These are phyloP conservation scores for Flaveria brownii DNA, from an alignment of 129 eudicot species.

Conservation along the genomic window DNA sequence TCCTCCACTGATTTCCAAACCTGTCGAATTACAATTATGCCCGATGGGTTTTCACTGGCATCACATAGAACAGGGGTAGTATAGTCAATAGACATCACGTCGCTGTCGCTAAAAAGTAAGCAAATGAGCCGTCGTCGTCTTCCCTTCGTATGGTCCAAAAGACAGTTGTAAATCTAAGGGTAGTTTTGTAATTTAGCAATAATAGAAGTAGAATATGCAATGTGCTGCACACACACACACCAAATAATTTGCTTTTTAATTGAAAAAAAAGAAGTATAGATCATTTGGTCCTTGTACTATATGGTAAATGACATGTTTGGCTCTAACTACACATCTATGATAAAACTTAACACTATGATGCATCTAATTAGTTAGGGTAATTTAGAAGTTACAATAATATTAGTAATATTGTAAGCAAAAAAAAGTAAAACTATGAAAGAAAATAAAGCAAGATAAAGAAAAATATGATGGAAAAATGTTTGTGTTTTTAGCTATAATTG, in stretches of 20 bases:
- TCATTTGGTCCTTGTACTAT: constrained; percentile 26
- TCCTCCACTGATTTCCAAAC: constrained; percentile 51
- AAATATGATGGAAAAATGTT: too few relatives aligned
- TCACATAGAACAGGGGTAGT: constrained; percentile 16
- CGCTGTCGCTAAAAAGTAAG: constrained; percentile 59
- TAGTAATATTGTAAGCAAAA: too few relatives aligned
- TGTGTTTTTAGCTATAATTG: too few relatives aligned
- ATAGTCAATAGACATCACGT: constrained; percentile 36
- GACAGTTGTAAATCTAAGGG: constrained; percentile 42
- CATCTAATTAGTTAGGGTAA: not conserved
- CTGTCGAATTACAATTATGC: constrained; percentile 7
- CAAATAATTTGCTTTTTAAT: not conserved
- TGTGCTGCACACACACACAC: constrained; percentile 35
- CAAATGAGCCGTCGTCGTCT: constrained; percentile 45
- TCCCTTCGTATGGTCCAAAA: constrained; percentile 37
- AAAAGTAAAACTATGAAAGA: too few relatives aligned
- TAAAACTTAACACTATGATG: too few relatives aligned
- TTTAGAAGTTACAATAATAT: too few relatives aligned
- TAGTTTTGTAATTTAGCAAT: constrained; percentile 26
- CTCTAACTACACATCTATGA: not conserved
- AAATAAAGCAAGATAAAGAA: too few relatives aligned
- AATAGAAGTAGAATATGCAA: constrained; percentile 28
- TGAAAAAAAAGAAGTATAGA: not conserved
- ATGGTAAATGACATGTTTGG: not conserved
- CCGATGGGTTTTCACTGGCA: not conserved